phyloP scores from a whole-genome alignment of 2,329 filamentous ascomycete genomes.

The Cercospora berteroae region DNA sequence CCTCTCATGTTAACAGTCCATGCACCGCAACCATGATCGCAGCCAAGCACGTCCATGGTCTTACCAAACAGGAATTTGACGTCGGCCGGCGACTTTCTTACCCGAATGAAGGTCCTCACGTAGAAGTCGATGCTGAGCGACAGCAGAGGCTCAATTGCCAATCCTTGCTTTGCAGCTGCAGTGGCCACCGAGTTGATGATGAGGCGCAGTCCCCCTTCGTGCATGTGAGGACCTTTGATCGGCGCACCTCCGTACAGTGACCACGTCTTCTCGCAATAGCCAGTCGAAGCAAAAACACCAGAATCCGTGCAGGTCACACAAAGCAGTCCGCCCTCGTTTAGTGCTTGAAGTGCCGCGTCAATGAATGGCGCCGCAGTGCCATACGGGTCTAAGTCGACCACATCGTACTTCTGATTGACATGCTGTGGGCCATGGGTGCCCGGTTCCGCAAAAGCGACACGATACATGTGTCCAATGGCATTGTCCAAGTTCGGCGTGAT shows the following conservation, averaged over 20 bases:
- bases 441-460: conserved; percentile 38
- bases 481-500: conserved; percentile 76
- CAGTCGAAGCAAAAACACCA: conserved; percentile 88
- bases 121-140: conserved; percentile 97
- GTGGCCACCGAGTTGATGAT: conserved; percentile 79
- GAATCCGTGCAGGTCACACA: conserved; percentile 97
- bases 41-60: conserved; percentile 90
- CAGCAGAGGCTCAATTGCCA: conserved; percentile 84
- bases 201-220: conserved; percentile 84
- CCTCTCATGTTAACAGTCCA: conserved; percentile 82
- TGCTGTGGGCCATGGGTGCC: conserved; percentile 41
- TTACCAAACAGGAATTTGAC: conserved; percentile 90
- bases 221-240: conserved; percentile 77
- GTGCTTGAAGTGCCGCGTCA: conserved; percentile 81
- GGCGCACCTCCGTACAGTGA: conserved; percentile 90
- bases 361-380: conserved; percentile 90
- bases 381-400: conserved; percentile 95
- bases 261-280: conserved; percentile 91
- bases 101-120: conserved; percentile 78
- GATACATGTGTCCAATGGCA: conserved; percentile 89
- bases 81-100: conserved; percentile 74
- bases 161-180: conserved; percentile 78
- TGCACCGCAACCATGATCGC: conserved; percentile 85
- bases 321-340: conserved; percentile 83
- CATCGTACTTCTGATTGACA: conserved; percentile 66